Base-by-base conservation (phyloP, 2,329 filamentous ascomycete species). In the Aquanectria penicillioides region DNA sequence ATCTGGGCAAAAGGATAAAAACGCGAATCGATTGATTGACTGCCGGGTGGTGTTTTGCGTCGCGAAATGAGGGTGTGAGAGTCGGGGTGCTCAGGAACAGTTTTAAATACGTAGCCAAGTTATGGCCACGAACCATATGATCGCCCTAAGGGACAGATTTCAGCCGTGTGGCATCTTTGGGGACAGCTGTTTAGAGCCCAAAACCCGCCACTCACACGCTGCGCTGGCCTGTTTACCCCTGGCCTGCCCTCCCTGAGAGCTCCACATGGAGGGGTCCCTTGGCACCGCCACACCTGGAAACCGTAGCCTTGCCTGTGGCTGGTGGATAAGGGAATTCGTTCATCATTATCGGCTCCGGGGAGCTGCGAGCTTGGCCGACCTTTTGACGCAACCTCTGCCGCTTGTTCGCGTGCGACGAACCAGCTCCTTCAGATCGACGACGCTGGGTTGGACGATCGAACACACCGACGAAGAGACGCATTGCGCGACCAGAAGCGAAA, bases 141-240 rank as follows among this genome's bases (percentile, higher is more conserved):
- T 64, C 59, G 53, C 41, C 58, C n/a, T 59, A 70, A 57, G 65
- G 68, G 69, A 69, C 67, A 70, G 69, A 71, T 71, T 66, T 66
- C 62, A 55, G 55, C 59, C 50, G 57, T 34, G 55, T 61, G 60
- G 58, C 50, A 59, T 57, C 60, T 67, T 72, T 71, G 56, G 69
- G 71, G 71, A 73, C 71, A 73, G 71, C 69, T 74, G 71, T 73
- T 69, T 69, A 59, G 53, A 55, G 18, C 25, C 25, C 17, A 52
- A 57, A 57, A 31, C 18, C 48, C 54, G 48, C 59, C 59, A 59
- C 49, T 61, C 59, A 59, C 36, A 47, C 25, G 36, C 13, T 10
- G 38, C 23, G 11, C 9, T 17, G 10, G 20, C 23, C 36, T 44
- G 9, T 15, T 15, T 15, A 3, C 13, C 41, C 40, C 37, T 26